Evolutionary conservation across 163 green algal genomes (phyloP).

Genomic region (Scenedesmus sp.): DNA sequence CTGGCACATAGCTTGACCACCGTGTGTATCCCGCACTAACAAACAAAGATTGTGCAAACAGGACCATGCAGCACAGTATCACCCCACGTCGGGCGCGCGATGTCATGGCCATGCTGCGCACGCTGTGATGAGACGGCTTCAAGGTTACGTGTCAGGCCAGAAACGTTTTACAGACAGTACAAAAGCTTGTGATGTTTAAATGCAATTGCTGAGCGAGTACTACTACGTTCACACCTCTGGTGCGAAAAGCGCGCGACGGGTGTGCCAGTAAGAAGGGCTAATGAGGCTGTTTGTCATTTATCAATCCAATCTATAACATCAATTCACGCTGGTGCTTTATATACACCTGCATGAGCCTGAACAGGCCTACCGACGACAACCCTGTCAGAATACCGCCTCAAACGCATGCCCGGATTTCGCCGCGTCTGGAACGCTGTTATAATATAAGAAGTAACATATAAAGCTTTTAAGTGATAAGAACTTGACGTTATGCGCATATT

Average conservation of each 20-base stretch:
- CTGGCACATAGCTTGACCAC: not conserved
- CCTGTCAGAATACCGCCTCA: conserved; percentile 6
- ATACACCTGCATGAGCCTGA: not conserved
- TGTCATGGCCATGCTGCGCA: not conserved
- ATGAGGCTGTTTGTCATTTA: not conserved
- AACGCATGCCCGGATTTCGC: not conserved
- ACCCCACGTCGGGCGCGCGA: not conserved
- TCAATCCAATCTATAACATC: not conserved
- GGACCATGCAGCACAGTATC: not conserved
- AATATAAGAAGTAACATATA: no score
- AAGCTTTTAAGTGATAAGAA: no score
- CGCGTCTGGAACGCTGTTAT: no score
- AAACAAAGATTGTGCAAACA: not conserved
- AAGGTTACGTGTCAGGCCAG: not conserved
- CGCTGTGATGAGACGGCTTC: not conserved
- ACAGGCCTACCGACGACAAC: not conserved
- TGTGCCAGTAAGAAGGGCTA: not conserved
- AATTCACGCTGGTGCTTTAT: not conserved
- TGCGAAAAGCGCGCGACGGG: not conserved
- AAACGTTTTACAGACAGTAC: not conserved
- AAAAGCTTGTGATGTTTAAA: no score
- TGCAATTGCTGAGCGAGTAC: no score
- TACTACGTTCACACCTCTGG: not conserved
- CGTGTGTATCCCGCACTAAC: not conserved
- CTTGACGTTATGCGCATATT: not conserved